Evolutionary conservation across 176 grass and related monocot genomes (phyloP), one percentile per base, ranked within the genome.

Genomic region (Puccinellia tenuiflora): DNA sequence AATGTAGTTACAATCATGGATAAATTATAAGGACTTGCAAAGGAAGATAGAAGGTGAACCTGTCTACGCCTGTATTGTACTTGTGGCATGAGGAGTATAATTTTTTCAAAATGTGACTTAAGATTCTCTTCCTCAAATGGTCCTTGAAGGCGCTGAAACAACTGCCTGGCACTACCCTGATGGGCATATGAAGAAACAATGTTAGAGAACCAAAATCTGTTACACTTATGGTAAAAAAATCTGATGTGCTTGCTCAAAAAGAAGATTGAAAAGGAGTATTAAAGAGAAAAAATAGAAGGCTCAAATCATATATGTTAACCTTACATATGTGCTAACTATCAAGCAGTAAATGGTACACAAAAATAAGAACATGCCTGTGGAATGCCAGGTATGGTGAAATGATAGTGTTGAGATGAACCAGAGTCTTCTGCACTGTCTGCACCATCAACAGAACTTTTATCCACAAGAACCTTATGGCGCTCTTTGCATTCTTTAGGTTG

Each of bases 371-470:
- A 65, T 91, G 53, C 88, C 88, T 91, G 86, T 81, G 88, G 88
- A 81, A 91, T 91, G 83, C 82, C 86, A 2, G 82, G 81, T 64
- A 92, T 64, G 39, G 90, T 76, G 40, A 71, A 91, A 74, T 86
- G 90, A 79, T 95, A 95, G 67, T 90, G 90, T 83, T 95, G 96
- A 83, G 96, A 98, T 83, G 96, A 95, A 62, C 96, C 92, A 2
- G 96, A 98, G 90, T 98, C 96, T 80, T 98, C 96, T 80, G 93
- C 93, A 87, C 90, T 93, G 56, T 98, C 96, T 73, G 91, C 96
- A 31, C 96, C 91, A 88, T 98, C 93, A 82, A 82, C 85, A 82
- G 90, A 78, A 70, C 88, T 98, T 84, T 80, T 91, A 79, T 98
- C 92, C 87, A 95, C 83, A 34, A 98, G 83, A 90, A 87, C 84